Evolutionary conservation across 2,329 filamentous ascomycete genomes (phyloP).

Genomic region (Ascochyta koolunga): DNA sequence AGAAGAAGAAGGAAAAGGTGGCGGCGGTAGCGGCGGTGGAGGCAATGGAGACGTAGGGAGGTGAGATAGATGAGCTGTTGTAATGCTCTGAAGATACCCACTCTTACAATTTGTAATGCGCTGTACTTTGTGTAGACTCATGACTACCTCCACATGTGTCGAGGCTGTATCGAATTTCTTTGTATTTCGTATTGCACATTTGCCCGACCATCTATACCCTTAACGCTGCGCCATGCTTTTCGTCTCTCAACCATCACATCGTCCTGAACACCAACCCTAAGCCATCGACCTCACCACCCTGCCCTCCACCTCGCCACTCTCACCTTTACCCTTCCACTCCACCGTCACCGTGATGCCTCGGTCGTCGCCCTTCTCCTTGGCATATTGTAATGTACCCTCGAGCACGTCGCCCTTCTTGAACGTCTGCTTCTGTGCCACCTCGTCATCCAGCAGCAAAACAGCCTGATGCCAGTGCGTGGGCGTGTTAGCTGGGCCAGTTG

Average conservation of each 20-base stretch:
- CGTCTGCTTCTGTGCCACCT: slow-evolving; percentile 52
- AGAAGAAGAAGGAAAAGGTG: too few relatives aligned
- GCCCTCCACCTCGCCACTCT: slow-evolving; percentile 37
- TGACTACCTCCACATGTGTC: too few relatives aligned
- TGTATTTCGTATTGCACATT: too few relatives aligned
- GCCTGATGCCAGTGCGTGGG: slow-evolving; percentile 93
- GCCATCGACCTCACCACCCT: slow-evolving; percentile 43
- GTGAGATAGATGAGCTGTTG: neutral
- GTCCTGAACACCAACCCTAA: slow-evolving; percentile 3
- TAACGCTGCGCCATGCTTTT: neutral
- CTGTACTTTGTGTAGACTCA: too few relatives aligned
- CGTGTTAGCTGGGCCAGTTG: slow-evolving; percentile 77
- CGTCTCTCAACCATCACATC: neutral
- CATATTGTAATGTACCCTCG: slow-evolving; percentile 72
- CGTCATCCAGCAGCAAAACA: slow-evolving; percentile 71
- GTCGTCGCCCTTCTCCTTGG: slow-evolving; percentile 60
- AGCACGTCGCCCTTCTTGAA: slow-evolving; percentile 67
- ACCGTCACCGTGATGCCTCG: slow-evolving; percentile 50
- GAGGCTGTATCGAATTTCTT: too few relatives aligned
- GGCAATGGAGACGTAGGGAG: neutral
- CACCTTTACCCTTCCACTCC: slow-evolving; percentile 44
- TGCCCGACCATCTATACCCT: neutral
- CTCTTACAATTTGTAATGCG: too few relatives aligned
- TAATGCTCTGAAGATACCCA: too few relatives aligned
- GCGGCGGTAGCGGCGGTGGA: neutral